These are phyloP conservation scores for Coemansia sp. DNA, from an alignment of 192 early-diverging fungal genomes.

Conservation along the genomic window DNA sequence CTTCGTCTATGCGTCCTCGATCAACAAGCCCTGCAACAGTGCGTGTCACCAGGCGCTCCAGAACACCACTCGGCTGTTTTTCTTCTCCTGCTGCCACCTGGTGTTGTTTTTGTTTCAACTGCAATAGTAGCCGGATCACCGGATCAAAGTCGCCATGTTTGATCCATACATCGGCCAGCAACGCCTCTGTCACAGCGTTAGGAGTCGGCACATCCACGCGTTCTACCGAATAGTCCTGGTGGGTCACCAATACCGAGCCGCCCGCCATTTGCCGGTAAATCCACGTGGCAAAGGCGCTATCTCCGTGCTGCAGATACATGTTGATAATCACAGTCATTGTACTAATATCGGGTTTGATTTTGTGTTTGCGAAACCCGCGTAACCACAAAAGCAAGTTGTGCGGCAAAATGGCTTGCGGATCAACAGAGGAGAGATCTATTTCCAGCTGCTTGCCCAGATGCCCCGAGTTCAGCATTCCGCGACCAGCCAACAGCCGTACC, in stretches of 20 bases:
- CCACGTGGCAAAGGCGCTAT: slow-evolving; percentile 13
- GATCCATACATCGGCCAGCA: no score
- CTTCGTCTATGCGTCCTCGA: slow-evolving; percentile 7
- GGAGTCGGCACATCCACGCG: slow-evolving; percentile 13
- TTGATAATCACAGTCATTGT: slow-evolving; percentile 22
- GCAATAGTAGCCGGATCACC: background rate
- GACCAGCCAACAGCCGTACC: slow-evolving; percentile 10
- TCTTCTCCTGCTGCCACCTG: no score
- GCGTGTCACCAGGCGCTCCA: slow-evolving; percentile 22
- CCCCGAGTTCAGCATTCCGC: slow-evolving; percentile 5
- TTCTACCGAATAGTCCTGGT: background rate
- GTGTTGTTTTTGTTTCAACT: background rate
- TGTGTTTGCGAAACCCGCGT: slow-evolving; percentile 1
- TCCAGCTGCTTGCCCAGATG: slow-evolving; percentile 30
- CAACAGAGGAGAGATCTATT: slow-evolving; percentile 15
- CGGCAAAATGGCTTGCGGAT: background rate
- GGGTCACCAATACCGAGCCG: background rate
- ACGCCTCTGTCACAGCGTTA: slow-evolving; percentile 15
- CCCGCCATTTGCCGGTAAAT: slow-evolving; percentile 20
- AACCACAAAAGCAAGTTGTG: slow-evolving; percentile 22
- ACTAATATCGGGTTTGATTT: slow-evolving; percentile 12
- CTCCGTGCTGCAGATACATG: slow-evolving; percentile 19
- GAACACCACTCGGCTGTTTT: no score
- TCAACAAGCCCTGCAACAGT: slow-evolving; percentile 18
- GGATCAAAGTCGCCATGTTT: background rate